Evolutionary conservation across 129 eudicot genomes (phyloP).

Genomic region (Helichrysum umbraculigerum): DNA sequence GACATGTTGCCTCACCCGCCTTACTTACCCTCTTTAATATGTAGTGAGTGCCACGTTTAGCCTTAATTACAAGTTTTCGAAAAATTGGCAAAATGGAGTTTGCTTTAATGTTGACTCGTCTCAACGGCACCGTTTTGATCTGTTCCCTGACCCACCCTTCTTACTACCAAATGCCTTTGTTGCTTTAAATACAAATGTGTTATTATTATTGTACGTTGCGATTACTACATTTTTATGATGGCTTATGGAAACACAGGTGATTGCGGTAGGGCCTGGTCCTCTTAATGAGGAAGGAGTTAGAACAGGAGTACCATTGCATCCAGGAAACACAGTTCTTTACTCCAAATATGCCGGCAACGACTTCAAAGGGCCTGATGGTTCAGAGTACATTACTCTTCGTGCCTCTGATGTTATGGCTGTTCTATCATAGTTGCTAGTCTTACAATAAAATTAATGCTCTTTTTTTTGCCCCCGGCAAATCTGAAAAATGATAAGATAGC

Average conservation of each 20-base stretch:
- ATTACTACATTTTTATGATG: slow-evolving; percentile 9
- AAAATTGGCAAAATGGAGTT: neutral
- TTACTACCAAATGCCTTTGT: neutral
- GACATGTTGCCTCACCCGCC: no score
- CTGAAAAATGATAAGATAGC: slow-evolving; percentile 23
- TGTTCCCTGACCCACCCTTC: neutral
- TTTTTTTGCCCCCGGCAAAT: slow-evolving; percentile 15
- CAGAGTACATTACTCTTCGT: slow-evolving; percentile 68
- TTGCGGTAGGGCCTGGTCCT: slow-evolving; percentile 92
- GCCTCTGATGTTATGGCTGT: slow-evolving; percentile 85
- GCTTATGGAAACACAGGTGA: slow-evolving; percentile 47
- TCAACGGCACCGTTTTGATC: neutral
- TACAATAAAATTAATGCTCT: slow-evolving; percentile 9
- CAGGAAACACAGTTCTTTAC: slow-evolving; percentile 84
- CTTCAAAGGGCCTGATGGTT: slow-evolving; percentile 71
- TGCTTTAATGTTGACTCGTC: neutral
- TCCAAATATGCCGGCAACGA: slow-evolving; percentile 92
- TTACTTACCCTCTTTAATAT: no score
- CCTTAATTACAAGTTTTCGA: neutral
- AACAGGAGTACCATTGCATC: slow-evolving; percentile 49
- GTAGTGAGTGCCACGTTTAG: no score
- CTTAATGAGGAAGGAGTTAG: slow-evolving; percentile 86
- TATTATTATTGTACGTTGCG: neutral
- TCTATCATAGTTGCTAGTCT: slow-evolving; percentile 52
- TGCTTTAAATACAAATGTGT: neutral